A percentile compares a stretch with the other conserved stretches of the same genome.
These are phyloP conservation scores for Hypoxylon fragiforme DNA, from an alignment of 495 filamentous ascomycete species.

Conservation along the genomic window DNA sequence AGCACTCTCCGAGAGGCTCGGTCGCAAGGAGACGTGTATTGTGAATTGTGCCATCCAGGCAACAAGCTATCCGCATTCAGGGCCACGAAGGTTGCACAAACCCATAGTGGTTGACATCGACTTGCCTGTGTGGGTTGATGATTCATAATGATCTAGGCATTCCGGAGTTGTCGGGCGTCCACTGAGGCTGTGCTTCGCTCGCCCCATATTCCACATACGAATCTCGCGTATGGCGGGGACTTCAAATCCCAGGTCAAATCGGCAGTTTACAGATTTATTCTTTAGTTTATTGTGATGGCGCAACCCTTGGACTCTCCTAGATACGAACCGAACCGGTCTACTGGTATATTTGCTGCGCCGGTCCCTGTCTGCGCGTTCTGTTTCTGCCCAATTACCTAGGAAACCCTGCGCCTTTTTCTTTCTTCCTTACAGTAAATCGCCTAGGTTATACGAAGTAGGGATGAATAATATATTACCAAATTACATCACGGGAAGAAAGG, in stretches of 20 bases:
- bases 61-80: constrained; percentile 63
- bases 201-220: background rate
- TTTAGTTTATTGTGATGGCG: background rate
- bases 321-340: constrained; percentile 1
- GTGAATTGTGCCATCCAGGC: constrained; percentile 77
- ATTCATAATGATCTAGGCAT: constrained; percentile 16
- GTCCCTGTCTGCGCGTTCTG: background rate
- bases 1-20: constrained; percentile 46
- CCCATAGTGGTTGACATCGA: constrained; percentile 79
- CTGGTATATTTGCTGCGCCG: background rate
- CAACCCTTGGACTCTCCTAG: background rate
- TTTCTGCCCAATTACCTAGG: background rate
- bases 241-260: background rate
- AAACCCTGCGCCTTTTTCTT: constrained; percentile 5
- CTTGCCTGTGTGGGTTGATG: constrained; percentile 58
- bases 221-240: background rate
- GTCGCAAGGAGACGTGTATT: constrained; percentile 71
- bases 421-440: background rate
- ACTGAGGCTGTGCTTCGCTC: constrained; percentile 15
- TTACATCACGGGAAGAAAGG: constrained; percentile 6
- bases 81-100: constrained; percentile 66
- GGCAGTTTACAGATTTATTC: background rate
- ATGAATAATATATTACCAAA: no score
- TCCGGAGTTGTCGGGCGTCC: constrained; percentile 8
- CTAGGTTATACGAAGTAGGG: no score